Evolutionary conservation across 1,139 yeast species (phyloP), one percentile per base, ranked within the genome.

Genomic region (Suhomyces choctaworum): DNA sequence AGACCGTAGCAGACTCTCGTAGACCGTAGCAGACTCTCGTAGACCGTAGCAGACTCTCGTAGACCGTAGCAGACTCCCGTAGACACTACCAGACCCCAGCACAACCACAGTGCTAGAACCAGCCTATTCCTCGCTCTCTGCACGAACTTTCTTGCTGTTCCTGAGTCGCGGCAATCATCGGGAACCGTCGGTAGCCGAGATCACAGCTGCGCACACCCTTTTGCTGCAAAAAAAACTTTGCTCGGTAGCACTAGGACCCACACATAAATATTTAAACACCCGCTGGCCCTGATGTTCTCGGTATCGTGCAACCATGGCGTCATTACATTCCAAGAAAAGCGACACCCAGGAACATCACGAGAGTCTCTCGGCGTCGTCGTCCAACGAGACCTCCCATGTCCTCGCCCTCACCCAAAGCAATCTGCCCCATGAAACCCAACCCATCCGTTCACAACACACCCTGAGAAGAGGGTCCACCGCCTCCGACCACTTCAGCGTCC

Each of bases 401-500:
- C 21, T 37, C 19, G 37, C 37, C 10, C 32, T 37, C 25, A 37
- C 40, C 21, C 30, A 16, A n/a, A 32, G 36, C 16, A 29, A 36
- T 28, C 29, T 28, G 10, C 32, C 31, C 10, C 12, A 22, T 11
- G 8, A 17, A 6, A 6, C 6, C 7, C 6, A 17, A 6, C 20
- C 6, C 8, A 17, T 7, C 20, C 42, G 36, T 24, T 35, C 37
- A 10, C n/a, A n/a, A n/a, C n/a, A n/a, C n/a, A n/a, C n/a, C n/a
- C n/a, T n/a, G n/a, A 40, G 51, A 27, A 37, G 46, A 42, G 41
- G 47, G 13, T 38, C 53, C 24, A 16, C 32, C 11, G 24, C 41
- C 21, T 46, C 59, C 28, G 39, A 33, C 12, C 29, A 49, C 16
- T 62, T 50, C 41, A 52, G 68, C 1, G 60, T 59, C 7, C 57